Base-by-base conservation (phyloP, 176 grass and related monocot species). In the Elaeis guineensis region DNA sequence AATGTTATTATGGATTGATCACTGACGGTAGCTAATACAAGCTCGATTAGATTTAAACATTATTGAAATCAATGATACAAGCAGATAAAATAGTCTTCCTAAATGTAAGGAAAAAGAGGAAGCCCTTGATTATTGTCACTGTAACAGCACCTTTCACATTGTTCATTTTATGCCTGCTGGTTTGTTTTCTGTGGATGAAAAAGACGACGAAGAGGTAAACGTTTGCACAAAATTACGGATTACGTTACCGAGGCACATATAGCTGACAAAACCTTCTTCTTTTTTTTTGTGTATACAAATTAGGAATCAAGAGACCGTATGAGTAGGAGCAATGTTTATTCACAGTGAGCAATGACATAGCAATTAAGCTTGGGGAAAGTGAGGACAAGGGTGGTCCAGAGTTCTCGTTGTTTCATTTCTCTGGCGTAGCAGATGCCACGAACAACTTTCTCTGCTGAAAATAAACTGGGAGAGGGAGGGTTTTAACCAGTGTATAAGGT, bases 391-490 rank as follows among this genome's bases (percentile, higher is more conserved):
- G 3, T 8, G 26, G 1, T 8, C 25, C 57, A 25, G 14, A 60
- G 5, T 60, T 60, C 26, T 28, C 21, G 6, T 30, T 60, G 6
- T 60, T 25, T 16, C 17, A 32, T 18, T 60, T 60, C 26, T 25
- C 17, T 29, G 16, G 4, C 9, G 17, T 59, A 59, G 24, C 22
- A 59, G 16, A 59, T 17, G 21, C 57, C 57, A 59, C 57, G 21
- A 28, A 59, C 14, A 22, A 59, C 25, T n/a, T 59, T 59, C 24
- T 59, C 24, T 12, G 5, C 16, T 17, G 57, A 28, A 59, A 59
- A 59, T 24, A 59, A 59, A 30, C 57, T 59, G 6, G 57, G 57
- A 17, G 57, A 60, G 21, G 57, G 57, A 0, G 57, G 57, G 2
- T 60, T 60, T 29, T 25, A 25, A 5, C 57, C 57, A 2, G 57